Conservation (phyloP, 768 basidiomycete species). For the Xerocomellus amylosporus region DNA sequence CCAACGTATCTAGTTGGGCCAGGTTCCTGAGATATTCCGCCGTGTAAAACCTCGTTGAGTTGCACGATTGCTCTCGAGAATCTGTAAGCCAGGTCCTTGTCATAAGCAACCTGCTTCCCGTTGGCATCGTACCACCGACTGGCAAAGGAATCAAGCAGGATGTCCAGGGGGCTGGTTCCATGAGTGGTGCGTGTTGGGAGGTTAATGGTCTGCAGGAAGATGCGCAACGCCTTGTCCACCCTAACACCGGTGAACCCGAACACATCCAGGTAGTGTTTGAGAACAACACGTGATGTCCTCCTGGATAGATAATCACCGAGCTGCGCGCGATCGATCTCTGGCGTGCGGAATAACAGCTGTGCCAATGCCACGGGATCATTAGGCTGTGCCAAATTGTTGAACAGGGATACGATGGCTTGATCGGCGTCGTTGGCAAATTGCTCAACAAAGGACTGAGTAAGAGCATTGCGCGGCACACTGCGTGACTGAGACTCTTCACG, state of each 20-base stretch:
- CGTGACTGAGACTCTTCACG: slow-evolving; percentile 58
- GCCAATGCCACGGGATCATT: slow-evolving; percentile 77
- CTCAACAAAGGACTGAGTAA: slow-evolving; percentile 70
- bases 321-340: slow-evolving; percentile 77
- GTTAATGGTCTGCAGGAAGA: slow-evolving; percentile 82
- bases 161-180: slow-evolving; percentile 39
- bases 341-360: slow-evolving; percentile 73
- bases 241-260: slow-evolving; percentile 83
- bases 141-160: slow-evolving; percentile 81
- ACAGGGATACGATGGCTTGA: slow-evolving; percentile 68
- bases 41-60: slow-evolving; percentile 86
- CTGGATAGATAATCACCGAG: slow-evolving; percentile 83
- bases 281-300: slow-evolving; percentile 66
- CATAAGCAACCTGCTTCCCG: slow-evolving; percentile 68
- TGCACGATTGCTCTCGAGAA: slow-evolving; percentile 81
- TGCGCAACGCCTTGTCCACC: slow-evolving; percentile 85
- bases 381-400: slow-evolving; percentile 53
- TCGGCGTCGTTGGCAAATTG: slow-evolving; percentile 82
- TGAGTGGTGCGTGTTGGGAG: slow-evolving; percentile 46
- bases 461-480: slow-evolving; percentile 51
- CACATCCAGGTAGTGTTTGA: slow-evolving; percentile 82
- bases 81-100: slow-evolving; percentile 74
- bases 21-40: slow-evolving; percentile 59
- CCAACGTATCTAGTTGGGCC: slow-evolving; percentile 52
- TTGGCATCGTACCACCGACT: slow-evolving; percentile 91